phyloP scores from a whole-genome alignment of 2,329 filamentous ascomycete species.

The Podosphaera fusca region DNA sequence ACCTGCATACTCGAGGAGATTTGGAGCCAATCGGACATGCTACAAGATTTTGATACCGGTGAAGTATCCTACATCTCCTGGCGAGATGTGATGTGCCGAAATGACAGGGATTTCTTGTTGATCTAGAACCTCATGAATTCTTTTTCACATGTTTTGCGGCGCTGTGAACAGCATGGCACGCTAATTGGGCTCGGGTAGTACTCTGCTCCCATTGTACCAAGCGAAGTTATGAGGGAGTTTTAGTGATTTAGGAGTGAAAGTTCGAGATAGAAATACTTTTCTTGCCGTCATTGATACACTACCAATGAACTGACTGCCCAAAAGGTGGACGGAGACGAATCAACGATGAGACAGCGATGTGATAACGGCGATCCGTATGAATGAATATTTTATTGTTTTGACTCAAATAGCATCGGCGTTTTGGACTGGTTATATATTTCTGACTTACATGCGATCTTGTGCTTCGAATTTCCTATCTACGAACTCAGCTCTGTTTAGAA shows the following conservation, averaged over 20 bases:
- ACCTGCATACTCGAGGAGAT: slow-evolving; percentile 57
- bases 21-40: slow-evolving; percentile 50
- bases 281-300: slow-evolving; percentile 3
- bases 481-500: neutral
- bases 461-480: neutral
- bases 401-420: slow-evolving; percentile 9
- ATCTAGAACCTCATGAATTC: slow-evolving; percentile 29
- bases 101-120: slow-evolving; percentile 79
- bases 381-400: slow-evolving; percentile 3
- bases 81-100: slow-evolving; percentile 80
- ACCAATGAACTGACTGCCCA: neutral
- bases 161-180: slow-evolving; percentile 6
- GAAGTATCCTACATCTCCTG: slow-evolving; percentile 58
- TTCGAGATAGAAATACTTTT: slow-evolving; percentile 6
- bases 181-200: slow-evolving; percentile 5
- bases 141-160: slow-evolving; percentile 6
- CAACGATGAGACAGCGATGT: neutral
- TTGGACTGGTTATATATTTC: slow-evolving; percentile 3
- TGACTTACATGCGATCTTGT: neutral
- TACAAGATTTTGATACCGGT: slow-evolving; percentile 17
- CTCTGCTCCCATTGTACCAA: slow-evolving; percentile 6
- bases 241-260: slow-evolving; percentile 1
- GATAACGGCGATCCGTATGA: neutral
- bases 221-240: no score
- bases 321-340: neutral